Evolutionary conservation across 2,329 filamentous ascomycete genomes (phyloP), one percentile per base, ranked within the genome.

Genomic region (Aureobasidium lini): DNA sequence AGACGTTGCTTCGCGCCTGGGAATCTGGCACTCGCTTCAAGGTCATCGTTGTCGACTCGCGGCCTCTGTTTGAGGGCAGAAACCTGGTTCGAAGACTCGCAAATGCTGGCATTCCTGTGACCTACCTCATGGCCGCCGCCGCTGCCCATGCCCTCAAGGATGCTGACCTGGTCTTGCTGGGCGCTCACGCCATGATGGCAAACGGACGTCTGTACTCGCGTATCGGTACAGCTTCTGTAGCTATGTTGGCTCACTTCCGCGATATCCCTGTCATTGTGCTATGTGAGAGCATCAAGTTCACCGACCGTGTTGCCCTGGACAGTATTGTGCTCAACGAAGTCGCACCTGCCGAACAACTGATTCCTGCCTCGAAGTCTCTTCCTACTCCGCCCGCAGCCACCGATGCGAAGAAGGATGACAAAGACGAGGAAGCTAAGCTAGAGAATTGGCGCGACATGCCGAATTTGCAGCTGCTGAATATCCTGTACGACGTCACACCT

Each of bases 271-370:
- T 97, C 61, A 86, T 95, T 36, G 90, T 95, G 3, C 88, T 95
- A 61, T 96, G 90, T 72, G 93, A 97, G 76, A 94, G 88, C 4
- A 86, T 97, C 76, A 99, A 97, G 75, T 96, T 97, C 72, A 89
- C 94, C 68, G 86, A 90, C 66, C 87, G 90, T 60, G 90, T 96
- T 10, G 89, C 90, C 6, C 84, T 95, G 13, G 94, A 97, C 74
- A 93, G 90, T 28, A 89, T 97, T 65, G 93, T 94, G 43, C 87
- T 90, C 68, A 99, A 99, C 72, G 94, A 99, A 77, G 87, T 96
- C 63, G 91, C 84, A 75, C 81, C 92, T 72, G 69, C 90, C 73
- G 84, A 88, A 72, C 80, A 90, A 75, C 75, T 88, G 10, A 67
- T 79, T 53, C 28, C 70, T 52, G 15, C 15, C 10, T 53, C 50